Conservation (phyloP, 2,329 filamentous ascomycete species). For the Sarocladium strictum region DNA sequence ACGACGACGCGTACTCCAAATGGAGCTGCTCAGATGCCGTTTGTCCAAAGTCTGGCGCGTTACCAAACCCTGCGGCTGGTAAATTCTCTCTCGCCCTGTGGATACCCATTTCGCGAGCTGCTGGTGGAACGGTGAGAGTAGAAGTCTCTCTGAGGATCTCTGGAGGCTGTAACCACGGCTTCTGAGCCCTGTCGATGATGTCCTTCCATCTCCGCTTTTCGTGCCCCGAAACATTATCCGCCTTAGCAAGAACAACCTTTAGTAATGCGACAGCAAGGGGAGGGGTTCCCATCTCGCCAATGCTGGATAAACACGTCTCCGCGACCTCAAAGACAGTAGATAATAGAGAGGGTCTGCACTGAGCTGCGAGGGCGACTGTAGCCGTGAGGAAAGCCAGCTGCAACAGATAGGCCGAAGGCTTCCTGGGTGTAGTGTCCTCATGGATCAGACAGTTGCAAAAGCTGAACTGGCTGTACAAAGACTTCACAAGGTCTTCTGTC, state of each 20-base stretch:
- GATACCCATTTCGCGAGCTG: too few relatives aligned
- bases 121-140: too few relatives aligned
- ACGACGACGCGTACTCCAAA: background rate
- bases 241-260: constrained; percentile 25
- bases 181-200: constrained; percentile 20
- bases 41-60: background rate
- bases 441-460: constrained; percentile 34
- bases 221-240: constrained; percentile 24
- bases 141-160: constrained; percentile 17
- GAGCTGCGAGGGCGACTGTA: constrained; percentile 27
- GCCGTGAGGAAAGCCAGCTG: constrained; percentile 31
- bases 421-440: constrained; percentile 25
- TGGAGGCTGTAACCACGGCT: constrained; percentile 14
- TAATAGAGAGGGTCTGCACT: constrained; percentile 27
- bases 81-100: background rate
- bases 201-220: constrained; percentile 27
- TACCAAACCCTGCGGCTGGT: background rate
- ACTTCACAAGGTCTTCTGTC: constrained; percentile 25
- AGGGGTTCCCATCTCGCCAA: constrained; percentile 27
- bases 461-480: constrained; percentile 27
- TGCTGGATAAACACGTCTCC: constrained; percentile 24
- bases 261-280: constrained; percentile 28
- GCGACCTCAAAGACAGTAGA: constrained; percentile 30
- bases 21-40: background rate
- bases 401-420: constrained; percentile 30